Evolutionary conservation across 2,329 filamentous ascomycete genomes (phyloP).

Genomic region (Fusarium oligoseptatum): DNA sequence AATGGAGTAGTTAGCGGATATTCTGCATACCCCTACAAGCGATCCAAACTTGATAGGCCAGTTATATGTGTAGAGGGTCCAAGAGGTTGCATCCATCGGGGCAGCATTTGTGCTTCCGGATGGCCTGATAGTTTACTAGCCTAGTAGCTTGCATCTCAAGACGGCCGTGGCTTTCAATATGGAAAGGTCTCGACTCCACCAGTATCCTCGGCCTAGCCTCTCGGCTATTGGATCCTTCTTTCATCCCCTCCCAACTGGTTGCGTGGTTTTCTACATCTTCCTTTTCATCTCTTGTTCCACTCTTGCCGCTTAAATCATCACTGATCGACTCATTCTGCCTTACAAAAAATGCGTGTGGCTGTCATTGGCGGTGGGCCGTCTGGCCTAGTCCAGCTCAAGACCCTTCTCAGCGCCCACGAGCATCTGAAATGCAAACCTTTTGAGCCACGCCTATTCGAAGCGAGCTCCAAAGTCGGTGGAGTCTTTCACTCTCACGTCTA

Average conservation of each 20-base stretch:
- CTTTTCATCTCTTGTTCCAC: neutral
- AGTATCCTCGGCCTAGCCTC: neutral
- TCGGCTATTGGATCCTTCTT: neutral
- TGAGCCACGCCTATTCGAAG: conserved; percentile 6
- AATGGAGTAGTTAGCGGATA: neutral
- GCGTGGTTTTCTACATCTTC: neutral
- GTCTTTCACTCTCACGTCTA: conserved; percentile 12
- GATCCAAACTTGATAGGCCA: neutral
- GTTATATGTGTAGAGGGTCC: neutral
- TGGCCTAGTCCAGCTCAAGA: conserved; percentile 12
- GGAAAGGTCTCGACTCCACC: neutral
- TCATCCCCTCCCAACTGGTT: neutral
- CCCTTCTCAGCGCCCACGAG: conserved; percentile 4
- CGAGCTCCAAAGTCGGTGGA: conserved; percentile 5
- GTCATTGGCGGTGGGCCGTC: conserved; percentile 14
- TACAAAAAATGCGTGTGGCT: conserved; percentile 4
- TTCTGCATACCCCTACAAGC: neutral
- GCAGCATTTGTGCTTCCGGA: neutral
- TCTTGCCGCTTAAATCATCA: neutral
- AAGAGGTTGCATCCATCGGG: neutral
- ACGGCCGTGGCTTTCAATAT: neutral
- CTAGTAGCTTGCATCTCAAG: neutral
- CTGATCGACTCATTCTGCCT: neutral
- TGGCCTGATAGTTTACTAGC: neutral
- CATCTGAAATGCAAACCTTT: conserved; percentile 7